These are phyloP conservation scores for Pseudogymnoascus sp. DNA, from an alignment of 2,329 filamentous ascomycete species.

Conservation along the genomic window DNA sequence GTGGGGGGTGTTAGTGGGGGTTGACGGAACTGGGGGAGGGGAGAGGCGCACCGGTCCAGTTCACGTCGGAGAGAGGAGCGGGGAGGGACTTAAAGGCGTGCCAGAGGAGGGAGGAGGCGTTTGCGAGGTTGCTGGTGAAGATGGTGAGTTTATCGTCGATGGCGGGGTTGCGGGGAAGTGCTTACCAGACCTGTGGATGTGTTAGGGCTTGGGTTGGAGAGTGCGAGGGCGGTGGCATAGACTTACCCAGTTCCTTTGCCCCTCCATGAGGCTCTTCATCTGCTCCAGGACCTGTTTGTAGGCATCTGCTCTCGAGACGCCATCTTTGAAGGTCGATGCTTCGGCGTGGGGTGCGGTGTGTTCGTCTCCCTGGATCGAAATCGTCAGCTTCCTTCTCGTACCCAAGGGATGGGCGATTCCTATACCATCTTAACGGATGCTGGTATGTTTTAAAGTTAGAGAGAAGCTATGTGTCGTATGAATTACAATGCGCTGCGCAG, in stretches of 20 bases:
- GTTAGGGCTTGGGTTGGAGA: constrained; percentile 5
- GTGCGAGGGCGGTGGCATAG: background rate
- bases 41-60: constrained; percentile 58
- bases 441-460: background rate
- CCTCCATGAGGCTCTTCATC: constrained; percentile 59
- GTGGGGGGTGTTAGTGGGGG: background rate
- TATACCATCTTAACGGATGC: background rate
- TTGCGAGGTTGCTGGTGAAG: constrained; percentile 59
- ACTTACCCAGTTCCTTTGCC: constrained; percentile 71
- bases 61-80: constrained; percentile 56
- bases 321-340: constrained; percentile 61
- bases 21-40: background rate
- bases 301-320: constrained; percentile 61
- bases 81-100: constrained; percentile 69
- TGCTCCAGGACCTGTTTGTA: constrained; percentile 68
- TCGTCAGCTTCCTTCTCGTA: background rate
- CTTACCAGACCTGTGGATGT: constrained; percentile 34
- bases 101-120: constrained; percentile 68
- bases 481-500: background rate
- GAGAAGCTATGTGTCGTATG: background rate
- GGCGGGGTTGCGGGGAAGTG: background rate
- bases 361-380: background rate
- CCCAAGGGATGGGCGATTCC: background rate
- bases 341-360: constrained; percentile 51
- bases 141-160: background rate